These are phyloP conservation scores for Albugo laibachii DNA, from an alignment of 352 stramenopile genomes.

Conservation along the genomic window DNA sequence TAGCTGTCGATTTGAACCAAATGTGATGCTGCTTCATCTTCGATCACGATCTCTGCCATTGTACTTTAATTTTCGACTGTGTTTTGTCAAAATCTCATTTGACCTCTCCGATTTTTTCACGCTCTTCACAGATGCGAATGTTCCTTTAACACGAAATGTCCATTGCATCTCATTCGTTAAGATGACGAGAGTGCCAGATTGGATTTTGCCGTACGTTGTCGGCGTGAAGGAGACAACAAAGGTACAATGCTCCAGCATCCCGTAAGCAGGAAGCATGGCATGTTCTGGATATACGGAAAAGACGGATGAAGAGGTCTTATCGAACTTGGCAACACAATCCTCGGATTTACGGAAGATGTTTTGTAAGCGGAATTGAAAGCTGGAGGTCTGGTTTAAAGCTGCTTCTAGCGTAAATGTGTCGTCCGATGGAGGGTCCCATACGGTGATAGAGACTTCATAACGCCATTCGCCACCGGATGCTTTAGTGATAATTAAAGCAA, in stretches of 20 bases:
- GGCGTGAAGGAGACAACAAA: slow-evolving; percentile 84
- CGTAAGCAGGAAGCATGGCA: slow-evolving; percentile 56
- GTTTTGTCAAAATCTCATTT: too few species aligned
- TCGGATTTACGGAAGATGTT: slow-evolving; percentile 70
- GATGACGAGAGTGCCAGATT: slow-evolving; percentile 74
- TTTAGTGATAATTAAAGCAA: slow-evolving; percentile 62
- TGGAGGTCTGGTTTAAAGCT: slow-evolving; percentile 64
- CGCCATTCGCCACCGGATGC: slow-evolving; percentile 56
- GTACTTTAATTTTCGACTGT: too few species aligned
- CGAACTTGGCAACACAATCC: slow-evolving; percentile 77
- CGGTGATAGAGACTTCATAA: slow-evolving; percentile 72
- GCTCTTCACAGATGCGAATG: slow-evolving; percentile 20
- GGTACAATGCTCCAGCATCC: slow-evolving; percentile 32
- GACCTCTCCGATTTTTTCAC: too few species aligned
- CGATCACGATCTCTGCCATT: too few species aligned
- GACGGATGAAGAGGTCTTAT: slow-evolving; percentile 57
- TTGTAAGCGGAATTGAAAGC: slow-evolving; percentile 65
- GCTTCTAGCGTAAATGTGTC: slow-evolving; percentile 79
- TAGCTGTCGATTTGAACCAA: too few species aligned
- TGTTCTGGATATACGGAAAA: slow-evolving; percentile 76
- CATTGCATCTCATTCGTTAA: slow-evolving; percentile 83
- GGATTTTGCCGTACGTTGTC: slow-evolving; percentile 82
- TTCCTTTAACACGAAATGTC: slow-evolving; percentile 83
- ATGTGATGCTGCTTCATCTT: too few species aligned
- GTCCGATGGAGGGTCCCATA: slow-evolving; percentile 59